phyloP scores from a whole-genome alignment of 2,329 filamentous ascomycete species.

The Cladophialophora carrionii region DNA sequence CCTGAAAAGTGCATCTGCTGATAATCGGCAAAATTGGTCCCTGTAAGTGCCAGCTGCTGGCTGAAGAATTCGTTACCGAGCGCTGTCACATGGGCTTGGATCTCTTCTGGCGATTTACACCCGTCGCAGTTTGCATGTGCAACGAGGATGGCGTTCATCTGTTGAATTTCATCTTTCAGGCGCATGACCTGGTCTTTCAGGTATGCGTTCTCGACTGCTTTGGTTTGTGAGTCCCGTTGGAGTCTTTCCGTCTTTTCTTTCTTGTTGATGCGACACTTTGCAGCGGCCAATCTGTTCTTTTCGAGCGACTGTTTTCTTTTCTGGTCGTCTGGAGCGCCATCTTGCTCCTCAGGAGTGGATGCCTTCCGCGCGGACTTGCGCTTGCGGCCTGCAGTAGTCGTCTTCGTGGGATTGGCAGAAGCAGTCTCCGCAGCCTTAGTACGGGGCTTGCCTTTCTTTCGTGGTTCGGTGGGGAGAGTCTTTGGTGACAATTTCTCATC shows the following conservation, averaged over 20 bases:
- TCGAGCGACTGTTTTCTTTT: conserved; percentile 39
- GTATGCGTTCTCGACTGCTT: conserved; percentile 38
- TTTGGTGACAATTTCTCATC: conserved; percentile 33
- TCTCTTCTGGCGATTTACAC: conserved; percentile 38
- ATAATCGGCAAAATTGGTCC: conserved; percentile 25
- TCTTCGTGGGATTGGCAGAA: conserved; percentile 9
- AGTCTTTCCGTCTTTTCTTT: conserved; percentile 39
- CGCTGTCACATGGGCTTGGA: conserved; percentile 36
- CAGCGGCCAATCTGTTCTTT: conserved; percentile 39
- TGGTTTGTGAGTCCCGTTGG: conserved; percentile 38
- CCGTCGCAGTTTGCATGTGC: conserved; percentile 38
- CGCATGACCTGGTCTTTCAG: conserved; percentile 39
- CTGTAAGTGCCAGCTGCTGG: conserved; percentile 29
- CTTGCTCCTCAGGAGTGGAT: conserved; percentile 22
- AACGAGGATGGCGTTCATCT: conserved; percentile 37
- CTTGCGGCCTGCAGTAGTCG: conserved; percentile 31
- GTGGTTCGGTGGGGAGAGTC: conserved; percentile 16
- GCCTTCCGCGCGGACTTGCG: conserved; percentile 34
- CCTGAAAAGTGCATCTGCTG: conserved; percentile 26
- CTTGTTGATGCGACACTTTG: conserved; percentile 40
- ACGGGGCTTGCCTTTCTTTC: conserved; percentile 31
- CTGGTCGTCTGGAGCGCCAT: conserved; percentile 29
- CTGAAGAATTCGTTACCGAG: conserved; percentile 36
- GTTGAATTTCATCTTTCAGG: conserved; percentile 39
- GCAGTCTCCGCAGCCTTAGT: conserved; percentile 20